Percentiles rank a stretch among this genome's conserved stretches.
Evolutionary conservation across 2,329 filamentous ascomycete species (phyloP).

Genomic region (Ophiostoma himal-ulmi): DNA sequence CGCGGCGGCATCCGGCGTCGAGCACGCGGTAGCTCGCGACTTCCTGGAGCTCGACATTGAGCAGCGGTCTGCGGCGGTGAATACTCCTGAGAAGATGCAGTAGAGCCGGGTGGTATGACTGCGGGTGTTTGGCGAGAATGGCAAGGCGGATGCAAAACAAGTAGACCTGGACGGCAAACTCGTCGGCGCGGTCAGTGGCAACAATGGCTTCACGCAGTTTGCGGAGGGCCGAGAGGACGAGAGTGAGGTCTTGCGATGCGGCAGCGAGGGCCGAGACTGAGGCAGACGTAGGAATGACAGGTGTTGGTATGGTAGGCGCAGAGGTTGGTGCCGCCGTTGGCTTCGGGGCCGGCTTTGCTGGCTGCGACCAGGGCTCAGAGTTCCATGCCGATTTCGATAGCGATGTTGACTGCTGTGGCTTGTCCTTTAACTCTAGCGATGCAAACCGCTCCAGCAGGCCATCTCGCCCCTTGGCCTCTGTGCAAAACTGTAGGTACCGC

Average conservation of each 20-base stretch:
- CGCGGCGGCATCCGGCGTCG: slow-evolving; percentile 79
- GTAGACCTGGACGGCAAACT: slow-evolving; percentile 83
- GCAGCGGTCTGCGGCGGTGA: slow-evolving; percentile 62
- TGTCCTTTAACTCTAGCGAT: slow-evolving; percentile 45
- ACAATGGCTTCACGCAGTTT: slow-evolving; percentile 89
- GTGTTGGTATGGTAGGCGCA: neutral
- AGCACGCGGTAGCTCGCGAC: slow-evolving; percentile 76
- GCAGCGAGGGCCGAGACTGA: slow-evolving; percentile 11
- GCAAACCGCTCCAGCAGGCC: slow-evolving; percentile 71
- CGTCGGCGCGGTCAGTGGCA: slow-evolving; percentile 66
- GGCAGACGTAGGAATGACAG: slow-evolving; percentile 10
- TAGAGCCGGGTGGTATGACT: slow-evolving; percentile 85
- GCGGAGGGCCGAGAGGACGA: slow-evolving; percentile 75
- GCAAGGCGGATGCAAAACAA: slow-evolving; percentile 84
- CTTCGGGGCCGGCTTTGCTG: neutral
- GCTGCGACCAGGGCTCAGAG: neutral
- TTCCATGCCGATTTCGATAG: neutral
- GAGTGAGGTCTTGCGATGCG: slow-evolving; percentile 56
- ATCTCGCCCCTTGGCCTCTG: slow-evolving; percentile 62
- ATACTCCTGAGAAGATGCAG: slow-evolving; percentile 69
- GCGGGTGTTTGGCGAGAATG: slow-evolving; percentile 73
- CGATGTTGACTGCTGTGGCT: neutral
- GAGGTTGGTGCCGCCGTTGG: neutral
- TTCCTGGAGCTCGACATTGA: slow-evolving; percentile 67
- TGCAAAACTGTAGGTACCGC: slow-evolving; percentile 85